Conservation (phyloP, 768 basidiomycete species). For the Rhizopogon vesiculosus region DNA sequence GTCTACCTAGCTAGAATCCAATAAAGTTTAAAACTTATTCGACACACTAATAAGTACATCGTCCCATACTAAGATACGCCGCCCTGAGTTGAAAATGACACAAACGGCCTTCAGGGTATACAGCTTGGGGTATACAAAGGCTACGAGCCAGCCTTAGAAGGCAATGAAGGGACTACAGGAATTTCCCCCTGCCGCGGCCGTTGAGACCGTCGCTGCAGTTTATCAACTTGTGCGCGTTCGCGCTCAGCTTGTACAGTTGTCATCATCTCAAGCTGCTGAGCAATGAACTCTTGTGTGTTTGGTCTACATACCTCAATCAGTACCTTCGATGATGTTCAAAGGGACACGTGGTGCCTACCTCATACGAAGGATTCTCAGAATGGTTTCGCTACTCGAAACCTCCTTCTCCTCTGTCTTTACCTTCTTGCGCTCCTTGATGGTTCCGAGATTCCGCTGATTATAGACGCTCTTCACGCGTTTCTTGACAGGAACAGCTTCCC, state of each 20-base stretch:
- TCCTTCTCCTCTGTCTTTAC: constrained; percentile 85
- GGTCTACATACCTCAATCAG: constrained; percentile 39
- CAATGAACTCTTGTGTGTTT: constrained; percentile 80
- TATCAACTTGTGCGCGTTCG: constrained; percentile 63
- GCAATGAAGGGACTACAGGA: constrained; percentile 25
- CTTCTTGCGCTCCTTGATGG: constrained; percentile 90
- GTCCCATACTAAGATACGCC: constrained; percentile 5
- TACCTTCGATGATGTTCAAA: not conserved
- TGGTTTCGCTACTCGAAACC: constrained; percentile 77
- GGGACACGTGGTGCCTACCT: constrained; percentile 45
- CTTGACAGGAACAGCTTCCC: constrained; percentile 69
- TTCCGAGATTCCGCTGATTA: constrained; percentile 89
- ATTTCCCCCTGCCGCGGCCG: constrained; percentile 37
- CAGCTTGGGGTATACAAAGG: constrained; percentile 8
- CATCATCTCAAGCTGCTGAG: constrained; percentile 82
- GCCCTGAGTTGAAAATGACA: not conserved
- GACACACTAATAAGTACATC: constrained; percentile 3
- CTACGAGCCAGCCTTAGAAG: constrained; percentile 15
- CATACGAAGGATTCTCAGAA: constrained; percentile 94
- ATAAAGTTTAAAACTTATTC: not conserved
- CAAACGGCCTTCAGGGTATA: constrained; percentile 19
- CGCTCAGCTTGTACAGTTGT: constrained; percentile 79
- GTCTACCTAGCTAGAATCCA: not conserved
- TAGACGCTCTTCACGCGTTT: constrained; percentile 93
- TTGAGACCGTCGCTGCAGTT: constrained; percentile 53